A percentile compares a stretch with the other conserved stretches of the same genome.
These are phyloP conservation scores for Clavulina sp. DNA, from an alignment of 768 basidiomycete genomes.

Conservation along the genomic window DNA sequence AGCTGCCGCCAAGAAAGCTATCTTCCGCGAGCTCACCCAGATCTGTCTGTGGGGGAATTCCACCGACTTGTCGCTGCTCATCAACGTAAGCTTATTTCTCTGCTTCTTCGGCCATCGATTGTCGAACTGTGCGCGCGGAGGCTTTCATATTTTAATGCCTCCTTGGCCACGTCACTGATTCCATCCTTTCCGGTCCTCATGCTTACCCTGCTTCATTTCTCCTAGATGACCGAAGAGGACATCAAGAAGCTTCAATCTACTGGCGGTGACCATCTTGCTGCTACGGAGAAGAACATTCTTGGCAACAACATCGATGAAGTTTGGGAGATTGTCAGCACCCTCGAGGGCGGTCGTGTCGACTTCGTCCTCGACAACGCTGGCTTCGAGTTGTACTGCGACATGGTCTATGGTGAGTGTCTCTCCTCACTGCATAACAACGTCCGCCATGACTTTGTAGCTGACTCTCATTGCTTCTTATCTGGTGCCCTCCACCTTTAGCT, in stretches of 20 bases:
- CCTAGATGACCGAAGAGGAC: slow-evolving; percentile 80
- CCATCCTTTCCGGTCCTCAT: background rate
- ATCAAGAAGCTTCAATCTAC: slow-evolving; percentile 94
- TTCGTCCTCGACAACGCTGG: slow-evolving; percentile 83
- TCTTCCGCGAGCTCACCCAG: slow-evolving; percentile 90
- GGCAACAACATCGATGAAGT: slow-evolving; percentile 61
- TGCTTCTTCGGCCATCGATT: background rate
- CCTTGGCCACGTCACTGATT: background rate
- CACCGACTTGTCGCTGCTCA: slow-evolving; percentile 83
- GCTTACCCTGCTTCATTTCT: background rate
- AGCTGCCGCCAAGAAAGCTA: slow-evolving; percentile 38
- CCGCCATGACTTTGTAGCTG: background rate
- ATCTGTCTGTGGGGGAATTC: slow-evolving; percentile 97
- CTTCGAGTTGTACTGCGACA: slow-evolving; percentile 76
- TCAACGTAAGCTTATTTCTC: slow-evolving; percentile 31
- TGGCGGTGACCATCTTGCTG: slow-evolving; percentile 86
- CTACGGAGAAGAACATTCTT: slow-evolving; percentile 90
- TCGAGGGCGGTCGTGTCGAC: slow-evolving; percentile 57
- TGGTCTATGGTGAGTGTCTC: slow-evolving; percentile 49
- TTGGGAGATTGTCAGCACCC: slow-evolving; percentile 56
- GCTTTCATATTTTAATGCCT: too few relatives aligned
- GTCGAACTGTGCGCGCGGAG: background rate
- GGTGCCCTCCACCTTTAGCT: slow-evolving; percentile 32
- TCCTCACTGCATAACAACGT: background rate
- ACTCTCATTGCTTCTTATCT: too few relatives aligned